A percentile compares a stretch with the other conserved stretches of the same genome.
These are phyloP conservation scores for Nadsonia fulvescens DNA, from an alignment of 805 yeast genomes.

Conservation along the genomic window DNA sequence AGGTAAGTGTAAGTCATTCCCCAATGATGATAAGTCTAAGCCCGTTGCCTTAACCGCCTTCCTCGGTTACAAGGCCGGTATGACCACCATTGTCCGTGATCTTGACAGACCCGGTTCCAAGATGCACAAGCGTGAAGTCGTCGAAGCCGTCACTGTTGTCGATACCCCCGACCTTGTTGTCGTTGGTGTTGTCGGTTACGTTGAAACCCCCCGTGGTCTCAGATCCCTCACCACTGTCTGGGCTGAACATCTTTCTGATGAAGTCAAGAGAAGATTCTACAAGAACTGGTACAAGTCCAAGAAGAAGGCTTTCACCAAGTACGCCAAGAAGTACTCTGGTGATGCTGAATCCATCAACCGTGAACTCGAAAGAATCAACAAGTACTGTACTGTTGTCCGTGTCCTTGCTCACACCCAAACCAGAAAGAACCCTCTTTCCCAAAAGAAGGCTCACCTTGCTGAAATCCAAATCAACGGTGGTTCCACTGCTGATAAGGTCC, in stretches of 20 bases:
- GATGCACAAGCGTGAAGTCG: slow-evolving; percentile 99
- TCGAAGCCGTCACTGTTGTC: slow-evolving; percentile 97
- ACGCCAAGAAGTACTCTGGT: slow-evolving; percentile 94
- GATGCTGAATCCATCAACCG: slow-evolving; percentile 76
- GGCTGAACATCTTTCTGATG: slow-evolving; percentile 99
- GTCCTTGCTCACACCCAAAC: slow-evolving; percentile 98
- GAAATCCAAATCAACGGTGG: slow-evolving; percentile 99
- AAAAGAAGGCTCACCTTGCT: slow-evolving; percentile 99
- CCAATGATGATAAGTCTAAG: slow-evolving; percentile 94
- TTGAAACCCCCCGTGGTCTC: slow-evolving; percentile 99
- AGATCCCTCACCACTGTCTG: slow-evolving; percentile 99
- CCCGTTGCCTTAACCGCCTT: slow-evolving; percentile 98
- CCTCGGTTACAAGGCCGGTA: slow-evolving; percentile 99
- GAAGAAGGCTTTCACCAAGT: slow-evolving; percentile 99
- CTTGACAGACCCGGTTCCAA: slow-evolving; percentile 99
- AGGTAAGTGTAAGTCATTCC: slow-evolving; percentile 99
- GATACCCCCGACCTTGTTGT: slow-evolving; percentile 98
- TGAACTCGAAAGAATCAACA: slow-evolving; percentile 95
- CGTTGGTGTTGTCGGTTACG: slow-evolving; percentile 99
- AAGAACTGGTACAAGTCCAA: slow-evolving; percentile 99
- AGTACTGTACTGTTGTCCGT: slow-evolving; percentile 97
- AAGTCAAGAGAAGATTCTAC: slow-evolving; percentile 99
- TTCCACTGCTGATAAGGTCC: slow-evolving; percentile 90
- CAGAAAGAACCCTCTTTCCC: slow-evolving; percentile 96
- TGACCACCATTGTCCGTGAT: slow-evolving; percentile 99